Base-by-base conservation (phyloP, 352 stramenopile genomes). In the Globisporangium iwayamae region DNA sequence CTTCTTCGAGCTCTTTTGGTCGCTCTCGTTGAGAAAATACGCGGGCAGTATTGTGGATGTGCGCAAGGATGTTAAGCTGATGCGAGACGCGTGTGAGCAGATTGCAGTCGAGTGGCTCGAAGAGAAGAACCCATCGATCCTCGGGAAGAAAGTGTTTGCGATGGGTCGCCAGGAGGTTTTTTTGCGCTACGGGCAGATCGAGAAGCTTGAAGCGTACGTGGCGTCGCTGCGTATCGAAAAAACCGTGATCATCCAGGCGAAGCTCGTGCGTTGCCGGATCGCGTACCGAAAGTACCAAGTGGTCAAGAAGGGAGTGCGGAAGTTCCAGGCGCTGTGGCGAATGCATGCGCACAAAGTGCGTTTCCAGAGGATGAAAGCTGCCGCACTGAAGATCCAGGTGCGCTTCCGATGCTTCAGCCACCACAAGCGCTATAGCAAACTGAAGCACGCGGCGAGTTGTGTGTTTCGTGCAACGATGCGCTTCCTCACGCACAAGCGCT, bases 121-220 rank as follows among this genome's bases (percentile, higher is more conserved):
- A 13, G 54, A 65, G 8, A 63, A 54, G 34, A 45, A 34, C 7
- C 22, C 41, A 6, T n/a, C 41, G 1, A 48, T 20, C 2, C 65
- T 60, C 22, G 62, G 61, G 39, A 85, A 85, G 43, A 66, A 80
- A 47, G 62, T 77, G 11, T 90, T 91, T 64, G 81, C 79, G 0
- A 87, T 93, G 75, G 83, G 83, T 3, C 78, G 69, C 18, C 71
- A 88, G 41, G 83, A 94, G 64, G 71, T 94, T 0, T 94, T 92
- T 47, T 58, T 94, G 22, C 82, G 83, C 1, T 93, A 94, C 51
- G 85, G 83, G 0, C 83, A 94, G 56, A 51, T 94, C 0, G 85
- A 94, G 64, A 77, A 78, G 28, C 72, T 94, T 11, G 83, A 93
- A 34, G 77, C 74, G 4, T 78, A 73, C 5, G 66, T 85, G 11